Conservation (phyloP, 2,329 filamentous ascomycete species). For the Ophiosphaerella korrae region DNA sequence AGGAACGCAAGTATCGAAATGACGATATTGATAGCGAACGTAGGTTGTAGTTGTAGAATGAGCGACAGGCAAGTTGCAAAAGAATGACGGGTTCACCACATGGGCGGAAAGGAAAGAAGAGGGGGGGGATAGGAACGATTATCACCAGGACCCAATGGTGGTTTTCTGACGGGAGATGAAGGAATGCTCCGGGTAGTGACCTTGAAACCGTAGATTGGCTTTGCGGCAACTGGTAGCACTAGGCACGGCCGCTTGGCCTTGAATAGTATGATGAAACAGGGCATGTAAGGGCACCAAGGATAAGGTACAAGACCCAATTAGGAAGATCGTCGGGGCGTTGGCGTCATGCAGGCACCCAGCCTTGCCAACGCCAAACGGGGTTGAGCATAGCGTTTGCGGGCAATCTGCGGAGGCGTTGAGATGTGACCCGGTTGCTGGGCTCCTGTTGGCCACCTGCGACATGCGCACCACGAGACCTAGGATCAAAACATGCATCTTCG, state of each 20-base stretch:
- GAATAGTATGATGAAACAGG: slow-evolving; percentile 39
- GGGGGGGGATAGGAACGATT: slow-evolving; percentile 32
- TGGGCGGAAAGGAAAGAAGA: slow-evolving; percentile 28
- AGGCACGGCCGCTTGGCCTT: slow-evolving; percentile 27
- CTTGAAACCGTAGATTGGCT: slow-evolving; percentile 41
- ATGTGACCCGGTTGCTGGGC: slow-evolving; percentile 13
- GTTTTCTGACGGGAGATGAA: slow-evolving; percentile 45
- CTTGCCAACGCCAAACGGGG: slow-evolving; percentile 22
- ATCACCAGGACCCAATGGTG: slow-evolving; percentile 32
- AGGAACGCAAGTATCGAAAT: slow-evolving; percentile 31
- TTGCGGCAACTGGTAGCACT: slow-evolving; percentile 13
- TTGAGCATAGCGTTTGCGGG: slow-evolving; percentile 13
- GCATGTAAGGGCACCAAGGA: slow-evolving; percentile 27
- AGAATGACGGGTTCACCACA: slow-evolving; percentile 34
- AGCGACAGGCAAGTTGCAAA: slow-evolving; percentile 32
- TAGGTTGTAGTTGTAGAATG: slow-evolving; percentile 32
- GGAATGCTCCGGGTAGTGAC: slow-evolving; percentile 43
- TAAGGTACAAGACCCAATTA: not conserved
- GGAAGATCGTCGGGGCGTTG: slow-evolving; percentile 3
- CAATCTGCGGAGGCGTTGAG: slow-evolving; percentile 17
- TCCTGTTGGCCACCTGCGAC: slow-evolving; percentile 4
- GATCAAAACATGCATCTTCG: slow-evolving; percentile 1
- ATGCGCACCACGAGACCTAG: not conserved
- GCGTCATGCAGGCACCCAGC: slow-evolving; percentile 24
- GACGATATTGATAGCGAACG: slow-evolving; percentile 24